Percentiles rank a stretch among this genome's conserved stretches.
Evolutionary conservation across 192 early-diverging fungal genomes (phyloP).

Genomic region (Entomortierella lignicola): DNA sequence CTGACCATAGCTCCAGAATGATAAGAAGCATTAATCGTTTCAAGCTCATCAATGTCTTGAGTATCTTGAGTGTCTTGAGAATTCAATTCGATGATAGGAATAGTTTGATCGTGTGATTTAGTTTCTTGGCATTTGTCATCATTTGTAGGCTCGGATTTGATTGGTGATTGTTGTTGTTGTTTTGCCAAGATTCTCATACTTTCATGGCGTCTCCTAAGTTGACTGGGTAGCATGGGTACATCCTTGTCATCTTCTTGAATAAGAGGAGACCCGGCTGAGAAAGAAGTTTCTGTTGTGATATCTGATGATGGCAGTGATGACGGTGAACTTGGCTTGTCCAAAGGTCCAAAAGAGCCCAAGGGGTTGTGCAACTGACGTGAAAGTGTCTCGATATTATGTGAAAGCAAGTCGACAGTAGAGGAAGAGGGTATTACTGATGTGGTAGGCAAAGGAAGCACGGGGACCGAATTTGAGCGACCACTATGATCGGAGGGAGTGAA

Average conservation of each 20-base stretch:
- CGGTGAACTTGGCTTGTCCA: background rate
- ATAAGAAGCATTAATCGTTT: conserved; percentile 6
- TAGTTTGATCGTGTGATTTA: background rate
- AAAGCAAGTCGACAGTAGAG: background rate
- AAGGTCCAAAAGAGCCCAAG: background rate
- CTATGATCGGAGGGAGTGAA: conserved; percentile 1
- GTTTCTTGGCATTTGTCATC: background rate
- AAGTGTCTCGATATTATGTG: background rate
- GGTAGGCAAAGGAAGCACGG: background rate
- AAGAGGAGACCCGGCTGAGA: background rate
- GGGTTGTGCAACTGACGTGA: background rate
- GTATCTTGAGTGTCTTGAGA: background rate
- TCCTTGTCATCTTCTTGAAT: conserved; percentile 4
- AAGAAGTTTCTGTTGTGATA: background rate
- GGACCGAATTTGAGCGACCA: conserved; percentile 4
- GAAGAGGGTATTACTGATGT: background rate
- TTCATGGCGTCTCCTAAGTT: conserved; percentile 42
- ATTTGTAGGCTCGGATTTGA: background rate
- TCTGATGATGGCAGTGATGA: background rate
- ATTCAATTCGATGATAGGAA: background rate
- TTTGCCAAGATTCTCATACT: conserved; percentile 20
- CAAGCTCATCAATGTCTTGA: conserved; percentile 11
- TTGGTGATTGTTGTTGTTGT: conserved; percentile 6
- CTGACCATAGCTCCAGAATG: conserved; percentile 26
- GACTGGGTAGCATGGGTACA: conserved; percentile 34